Conservation (phyloP, 2,329 filamentous ascomycete genomes). For the Atkinsonella texensis region DNA sequence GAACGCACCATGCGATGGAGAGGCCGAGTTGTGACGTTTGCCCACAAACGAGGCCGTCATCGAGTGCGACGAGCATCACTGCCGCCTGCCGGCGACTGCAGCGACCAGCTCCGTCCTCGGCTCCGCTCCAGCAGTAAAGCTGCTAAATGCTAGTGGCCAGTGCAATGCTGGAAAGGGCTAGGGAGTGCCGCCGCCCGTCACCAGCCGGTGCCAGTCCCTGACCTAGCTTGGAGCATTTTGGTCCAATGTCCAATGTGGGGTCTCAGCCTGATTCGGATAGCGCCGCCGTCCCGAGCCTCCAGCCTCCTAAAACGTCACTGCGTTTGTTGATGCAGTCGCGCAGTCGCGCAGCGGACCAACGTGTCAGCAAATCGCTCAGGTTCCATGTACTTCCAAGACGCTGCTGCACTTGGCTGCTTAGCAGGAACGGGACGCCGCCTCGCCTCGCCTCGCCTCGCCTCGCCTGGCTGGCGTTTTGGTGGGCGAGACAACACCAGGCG, state of each 20-base stretch:
- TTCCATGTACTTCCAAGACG: neutral
- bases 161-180: neutral
- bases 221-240: neutral
- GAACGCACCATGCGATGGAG: neutral
- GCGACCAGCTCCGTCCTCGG: constrained; percentile 5
- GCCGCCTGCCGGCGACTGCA: constrained; percentile 6
- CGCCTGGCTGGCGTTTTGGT: neutral
- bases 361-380: neutral
- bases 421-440: too few relatives aligned
- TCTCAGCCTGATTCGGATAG: constrained; percentile 5
- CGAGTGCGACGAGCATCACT: constrained; percentile 2
- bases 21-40: neutral
- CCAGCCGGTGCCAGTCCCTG: neutral
- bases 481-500: neutral
- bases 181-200: neutral
- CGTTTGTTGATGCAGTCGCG: neutral
- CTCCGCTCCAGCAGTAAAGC: neutral
- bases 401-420: neutral
- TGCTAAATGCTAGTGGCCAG: neutral
- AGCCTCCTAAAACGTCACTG: neutral
- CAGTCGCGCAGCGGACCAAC: neutral
- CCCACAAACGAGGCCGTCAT: neutral
- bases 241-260: neutral
- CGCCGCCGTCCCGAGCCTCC: constrained; percentile 6
- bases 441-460: too few relatives aligned